Evolutionary conservation across 2,329 filamentous ascomycete genomes (phyloP), one percentile per base, ranked within the genome.

Genomic region (Trichoderma atroviride): DNA sequence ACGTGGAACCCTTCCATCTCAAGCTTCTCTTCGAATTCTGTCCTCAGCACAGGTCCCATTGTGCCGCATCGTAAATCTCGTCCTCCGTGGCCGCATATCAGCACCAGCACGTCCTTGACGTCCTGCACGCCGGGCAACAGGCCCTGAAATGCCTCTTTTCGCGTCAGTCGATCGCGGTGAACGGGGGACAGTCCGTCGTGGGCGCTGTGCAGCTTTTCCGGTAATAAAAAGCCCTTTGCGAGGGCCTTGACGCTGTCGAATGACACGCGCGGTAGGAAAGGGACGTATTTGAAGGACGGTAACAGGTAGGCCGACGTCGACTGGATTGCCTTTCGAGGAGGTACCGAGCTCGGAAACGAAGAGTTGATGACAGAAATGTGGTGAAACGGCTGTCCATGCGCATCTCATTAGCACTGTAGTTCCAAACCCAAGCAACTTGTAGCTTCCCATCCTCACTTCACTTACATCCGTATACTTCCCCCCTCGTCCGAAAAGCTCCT

Each of bases 31-130:
- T 88, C 85, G 73, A 98, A 98, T 74, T 94, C 91, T 0, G 80
- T 80, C 73, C 88, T 83, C 16, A 98, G 82, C 1, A 93, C 80
- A 0, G 94, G 93, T 0, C 93, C 94, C 72, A 95, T 84, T 27
- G 92, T 81, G 0, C 96, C 95, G 76, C 96, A 99, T 63, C 96
- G 86, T 75, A 85, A 83, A 77, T 99, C 96, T 13, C 96, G 85
- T 2, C 89, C 89, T 16, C 91, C 91, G 75, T 99, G 96, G 0
- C 94, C 93, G 76, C 96, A 99, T 55, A 97, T 91, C 24, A 98
- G 81, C 35, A 99, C 87, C n/a, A 92, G 75, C 5, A 94, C 84
- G 71, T 94, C 90, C 19, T 86, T 76, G 10, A 92, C 86, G 69
- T 89, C 86, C 13, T 86, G 81, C 5, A 92, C 89, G 1, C 85